Conservation (phyloP, 75 land plant species). For the Picea glauca region DNA sequence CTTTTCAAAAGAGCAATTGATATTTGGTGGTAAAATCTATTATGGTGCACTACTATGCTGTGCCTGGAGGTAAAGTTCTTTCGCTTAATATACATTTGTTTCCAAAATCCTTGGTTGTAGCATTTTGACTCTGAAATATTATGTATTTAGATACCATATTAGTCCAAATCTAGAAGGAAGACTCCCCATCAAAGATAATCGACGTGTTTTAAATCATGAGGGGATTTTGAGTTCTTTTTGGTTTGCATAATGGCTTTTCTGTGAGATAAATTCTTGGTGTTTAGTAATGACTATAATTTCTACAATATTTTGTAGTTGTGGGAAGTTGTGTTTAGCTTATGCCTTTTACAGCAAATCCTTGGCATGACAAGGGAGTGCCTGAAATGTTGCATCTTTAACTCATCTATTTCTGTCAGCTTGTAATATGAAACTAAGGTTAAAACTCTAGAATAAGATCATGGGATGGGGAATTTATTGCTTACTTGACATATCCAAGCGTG, state of each 20-base stretch:
- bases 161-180: background rate
- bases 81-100: background rate
- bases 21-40: conserved; percentile 94
- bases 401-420: background rate
- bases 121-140: background rate
- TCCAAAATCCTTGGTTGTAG: too few species aligned
- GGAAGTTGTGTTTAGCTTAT: background rate
- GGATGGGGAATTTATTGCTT: background rate
- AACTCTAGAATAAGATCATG: background rate
- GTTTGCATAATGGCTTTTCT: too few species aligned
- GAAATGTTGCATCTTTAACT: background rate
- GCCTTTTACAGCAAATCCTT: background rate
- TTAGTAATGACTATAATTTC: too few species aligned
- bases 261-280: too few species aligned
- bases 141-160: background rate
- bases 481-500: background rate
- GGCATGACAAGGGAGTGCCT: background rate
- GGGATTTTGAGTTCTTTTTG: background rate
- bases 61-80: conserved; percentile 79
- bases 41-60: conserved; percentile 96
- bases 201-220: background rate
- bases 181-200: background rate
- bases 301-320: background rate
- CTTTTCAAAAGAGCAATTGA: conserved; percentile 67
- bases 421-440: background rate